phyloP scores from a whole-genome alignment of 306 rosid genomes.

The Rosa lucieae region DNA sequence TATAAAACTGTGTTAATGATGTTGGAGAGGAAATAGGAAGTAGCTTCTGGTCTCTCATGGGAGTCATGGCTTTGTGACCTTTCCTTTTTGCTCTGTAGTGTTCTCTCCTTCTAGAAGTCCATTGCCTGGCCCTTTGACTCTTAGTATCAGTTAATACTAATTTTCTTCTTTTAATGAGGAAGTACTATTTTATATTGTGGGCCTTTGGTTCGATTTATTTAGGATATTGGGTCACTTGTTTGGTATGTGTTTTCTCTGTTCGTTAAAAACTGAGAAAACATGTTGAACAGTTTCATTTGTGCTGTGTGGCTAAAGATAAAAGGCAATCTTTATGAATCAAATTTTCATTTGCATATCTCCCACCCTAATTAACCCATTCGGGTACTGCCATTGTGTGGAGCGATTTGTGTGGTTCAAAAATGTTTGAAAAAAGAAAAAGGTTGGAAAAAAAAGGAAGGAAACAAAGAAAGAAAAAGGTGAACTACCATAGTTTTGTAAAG shows the following conservation, averaged over 20 bases:
- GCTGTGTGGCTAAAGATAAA: neutral
- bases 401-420: neutral
- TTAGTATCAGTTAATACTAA: neutral
- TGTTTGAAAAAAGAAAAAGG: neutral
- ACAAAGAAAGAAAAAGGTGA: neutral
- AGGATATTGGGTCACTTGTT: neutral
- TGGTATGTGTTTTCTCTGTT: neutral
- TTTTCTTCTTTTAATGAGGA: neutral
- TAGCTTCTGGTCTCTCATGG: neutral
- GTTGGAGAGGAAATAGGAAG: neutral
- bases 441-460: neutral
- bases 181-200: neutral
- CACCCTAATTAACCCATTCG: too few species aligned
- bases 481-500: constrained; percentile 1
- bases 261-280: neutral
- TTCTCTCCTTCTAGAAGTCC: neutral
- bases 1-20: too few species aligned
- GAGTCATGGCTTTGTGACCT: neutral
- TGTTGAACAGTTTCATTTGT: neutral
- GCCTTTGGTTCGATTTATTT: neutral
- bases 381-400: neutral
- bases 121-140: neutral
- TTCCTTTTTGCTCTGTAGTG: neutral
- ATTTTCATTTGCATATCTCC: neutral
- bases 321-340: neutral